Conservation (phyloP, 2,329 filamentous ascomycete species). For the Stylonectria norvegica region DNA sequence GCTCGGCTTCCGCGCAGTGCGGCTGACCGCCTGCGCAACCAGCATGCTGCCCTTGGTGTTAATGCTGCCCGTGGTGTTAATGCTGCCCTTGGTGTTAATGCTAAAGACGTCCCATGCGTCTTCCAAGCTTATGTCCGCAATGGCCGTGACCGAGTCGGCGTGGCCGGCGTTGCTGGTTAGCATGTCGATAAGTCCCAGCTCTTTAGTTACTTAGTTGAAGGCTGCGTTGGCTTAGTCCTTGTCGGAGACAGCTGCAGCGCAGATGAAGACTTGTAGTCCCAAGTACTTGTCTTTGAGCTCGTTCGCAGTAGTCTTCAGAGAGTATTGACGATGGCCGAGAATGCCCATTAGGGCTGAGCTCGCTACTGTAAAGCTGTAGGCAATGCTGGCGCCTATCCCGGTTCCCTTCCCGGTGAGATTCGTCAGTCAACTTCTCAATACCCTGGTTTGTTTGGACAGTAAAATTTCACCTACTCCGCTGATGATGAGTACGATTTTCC, state of each 20-base stretch:
- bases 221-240: conserved; percentile 6
- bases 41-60: conserved; percentile 1
- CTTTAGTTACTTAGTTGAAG: conserved; percentile 2
- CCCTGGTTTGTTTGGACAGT: too few species aligned
- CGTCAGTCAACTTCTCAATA: neutral
- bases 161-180: conserved; percentile 29
- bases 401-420: conserved; percentile 32
- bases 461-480: conserved; percentile 3
- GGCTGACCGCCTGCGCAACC: conserved; percentile 19
- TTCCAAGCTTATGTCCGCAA: conserved; percentile 13
- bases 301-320: conserved; percentile 24
- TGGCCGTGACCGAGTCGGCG: conserved; percentile 12
- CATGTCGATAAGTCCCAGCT: conserved; percentile 20
- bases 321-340: conserved; percentile 26
- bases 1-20: conserved; percentile 5
- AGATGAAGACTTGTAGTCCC: neutral
- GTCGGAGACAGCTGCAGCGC: conserved; percentile 2
- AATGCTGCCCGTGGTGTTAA: conserved; percentile 18
- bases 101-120: conserved; percentile 29
- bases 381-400: conserved; percentile 46
- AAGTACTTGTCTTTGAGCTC: conserved; percentile 11
- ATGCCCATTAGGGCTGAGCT: conserved; percentile 50
- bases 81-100: conserved; percentile 5
- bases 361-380: conserved; percentile 37
- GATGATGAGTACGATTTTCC: conserved; percentile 5